Conservation (phyloP, 2,329 filamentous ascomycete genomes). For the Dothidotthia symphoricarpi region DNA sequence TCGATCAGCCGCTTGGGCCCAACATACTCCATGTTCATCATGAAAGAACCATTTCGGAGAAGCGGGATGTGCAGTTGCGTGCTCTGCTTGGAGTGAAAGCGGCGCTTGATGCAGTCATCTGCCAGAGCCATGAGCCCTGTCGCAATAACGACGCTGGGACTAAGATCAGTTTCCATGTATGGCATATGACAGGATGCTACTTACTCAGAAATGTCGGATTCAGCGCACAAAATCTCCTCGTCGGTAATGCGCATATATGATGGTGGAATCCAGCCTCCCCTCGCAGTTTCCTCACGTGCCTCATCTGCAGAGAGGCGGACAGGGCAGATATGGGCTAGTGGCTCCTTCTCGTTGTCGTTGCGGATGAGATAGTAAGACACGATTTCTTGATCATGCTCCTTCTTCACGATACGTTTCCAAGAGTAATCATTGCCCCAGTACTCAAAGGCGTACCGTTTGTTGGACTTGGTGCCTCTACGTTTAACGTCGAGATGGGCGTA, state of each 20-base stretch:
- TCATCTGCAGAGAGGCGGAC: slow-evolving; percentile 72
- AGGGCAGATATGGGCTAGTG: slow-evolving; percentile 82
- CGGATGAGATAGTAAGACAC: slow-evolving; percentile 79
- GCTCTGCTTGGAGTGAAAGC: slow-evolving; percentile 62
- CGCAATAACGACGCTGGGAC: slow-evolving; percentile 74
- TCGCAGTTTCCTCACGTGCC: slow-evolving; percentile 66
- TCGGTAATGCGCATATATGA: slow-evolving; percentile 91
- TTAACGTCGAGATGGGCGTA: slow-evolving; percentile 88
- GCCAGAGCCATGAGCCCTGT: slow-evolving; percentile 87
- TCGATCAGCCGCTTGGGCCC: slow-evolving; percentile 62
- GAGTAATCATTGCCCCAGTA: slow-evolving; percentile 87
- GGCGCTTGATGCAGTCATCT: slow-evolving; percentile 84
- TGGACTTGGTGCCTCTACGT: slow-evolving; percentile 62
- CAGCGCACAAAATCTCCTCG: slow-evolving; percentile 62
- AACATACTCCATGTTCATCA: slow-evolving; percentile 61
- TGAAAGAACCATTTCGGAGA: slow-evolving; percentile 50
- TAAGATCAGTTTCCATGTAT: slow-evolving; percentile 14
- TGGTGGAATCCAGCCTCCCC: slow-evolving; percentile 86
- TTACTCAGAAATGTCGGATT: slow-evolving; percentile 86
- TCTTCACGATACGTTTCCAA: slow-evolving; percentile 74
- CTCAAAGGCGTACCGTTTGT: slow-evolving; percentile 83
- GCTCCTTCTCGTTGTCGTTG: slow-evolving; percentile 57
- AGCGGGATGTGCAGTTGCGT: slow-evolving; percentile 55
- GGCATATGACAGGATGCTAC: slow-evolving; percentile 34
- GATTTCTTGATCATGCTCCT: slow-evolving; percentile 57